Evolutionary conservation across 345 rosid species (phyloP).

Genomic region (Schrenkiella parvula): DNA sequence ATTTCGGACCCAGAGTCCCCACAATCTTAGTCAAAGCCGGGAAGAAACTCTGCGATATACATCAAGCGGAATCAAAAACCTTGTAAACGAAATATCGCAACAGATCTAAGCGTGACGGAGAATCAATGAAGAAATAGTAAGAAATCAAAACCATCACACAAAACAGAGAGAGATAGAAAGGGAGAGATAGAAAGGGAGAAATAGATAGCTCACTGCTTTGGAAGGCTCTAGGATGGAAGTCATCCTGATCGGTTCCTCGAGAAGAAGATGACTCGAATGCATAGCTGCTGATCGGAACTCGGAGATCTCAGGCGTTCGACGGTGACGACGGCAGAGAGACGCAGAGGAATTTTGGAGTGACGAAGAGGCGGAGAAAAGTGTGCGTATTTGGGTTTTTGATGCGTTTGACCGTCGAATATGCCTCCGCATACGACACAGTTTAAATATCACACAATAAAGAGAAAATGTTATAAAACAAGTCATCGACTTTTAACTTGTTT

Average conservation of each 20-base stretch:
- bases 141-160: background rate
- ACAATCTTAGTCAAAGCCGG: constrained; percentile 95
- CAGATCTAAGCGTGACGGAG: background rate
- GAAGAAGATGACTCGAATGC: constrained; percentile 92
- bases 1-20: constrained; percentile 78
- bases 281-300: constrained; percentile 32
- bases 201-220: constrained; percentile 52
- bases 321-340: background rate
- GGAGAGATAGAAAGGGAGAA: background rate
- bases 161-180: background rate
- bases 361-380: constrained; percentile 19
- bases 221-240: constrained; percentile 92
- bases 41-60: constrained; percentile 60
- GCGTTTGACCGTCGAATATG: constrained; percentile 25
- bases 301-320: constrained; percentile 10
- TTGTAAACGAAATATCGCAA: background rate
- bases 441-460: background rate
- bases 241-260: constrained; percentile 98
- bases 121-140: background rate
- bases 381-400: constrained; percentile 8
- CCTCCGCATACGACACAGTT: constrained; percentile 11
- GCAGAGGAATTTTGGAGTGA: background rate
- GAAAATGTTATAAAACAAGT: background rate
- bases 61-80: constrained; percentile 7
- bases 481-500: background rate